Evolutionary conservation across 1,284 basidiomycete genomes (phyloP), one percentile per base, ranked within the genome.

Genomic region (Naganishia sp.): DNA sequence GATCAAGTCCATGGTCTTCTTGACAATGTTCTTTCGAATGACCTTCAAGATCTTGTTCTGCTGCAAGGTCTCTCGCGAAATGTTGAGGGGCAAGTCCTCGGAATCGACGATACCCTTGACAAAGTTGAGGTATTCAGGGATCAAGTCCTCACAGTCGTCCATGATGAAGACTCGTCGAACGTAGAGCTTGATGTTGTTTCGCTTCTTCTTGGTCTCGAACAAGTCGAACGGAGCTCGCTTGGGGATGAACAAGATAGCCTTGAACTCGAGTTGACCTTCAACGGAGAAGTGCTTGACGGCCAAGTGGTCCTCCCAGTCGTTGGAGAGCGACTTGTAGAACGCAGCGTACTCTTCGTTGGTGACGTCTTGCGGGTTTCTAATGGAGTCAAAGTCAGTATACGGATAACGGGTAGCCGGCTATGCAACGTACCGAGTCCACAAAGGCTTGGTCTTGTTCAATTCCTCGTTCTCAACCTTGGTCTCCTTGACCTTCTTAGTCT

Each of bases 1-100:
- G 85, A 99, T 88, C 79, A 98, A 84, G 79, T 99, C 96, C 79
- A 99, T 81, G 78, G 90, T 90, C 86, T 98, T 98, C 88, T 95
- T 99, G 82, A 99, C 95, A 69, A 99, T 86, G 85, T 94, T 94
- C 86, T 82, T 82, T 72, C 93, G 90, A 81, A 96, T 95, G 81
- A 95, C 94, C 87, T 99, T 99, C 77, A 99, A 88, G 74, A 99
- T 99, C 89, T 99, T 99, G 88, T 98, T 99, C 82, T 99, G 96
- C 83, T 99, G 95, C 68, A 99, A 88, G 42, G 94, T 97, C 86
- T 99, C 96, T 84, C 96, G 94, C 67, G 95, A 99, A 82, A 99
- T 98, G 87, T 99, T 99, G 79, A 99, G 90, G 53, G 95, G 95
- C 31, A 99, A 88, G 82, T 99, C 95, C 84, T 99, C 96, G 45